These are phyloP conservation scores for Boletales sp. DNA, from an alignment of 768 basidiomycete species.

Conservation along the genomic window DNA sequence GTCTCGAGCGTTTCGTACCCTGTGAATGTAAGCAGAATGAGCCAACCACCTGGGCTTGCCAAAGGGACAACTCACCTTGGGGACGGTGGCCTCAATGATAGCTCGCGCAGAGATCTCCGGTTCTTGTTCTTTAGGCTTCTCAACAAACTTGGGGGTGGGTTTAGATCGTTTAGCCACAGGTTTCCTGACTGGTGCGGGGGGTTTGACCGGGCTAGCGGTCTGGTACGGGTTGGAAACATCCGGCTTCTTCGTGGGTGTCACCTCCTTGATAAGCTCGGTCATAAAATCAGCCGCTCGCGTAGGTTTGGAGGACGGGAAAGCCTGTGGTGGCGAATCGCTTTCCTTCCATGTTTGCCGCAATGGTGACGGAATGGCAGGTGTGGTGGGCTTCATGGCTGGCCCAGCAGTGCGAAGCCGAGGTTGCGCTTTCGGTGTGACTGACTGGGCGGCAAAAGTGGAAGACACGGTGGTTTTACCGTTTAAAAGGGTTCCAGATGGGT, in stretches of 20 bases:
- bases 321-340: conserved; percentile 37
- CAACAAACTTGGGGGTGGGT: conserved; percentile 31
- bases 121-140: conserved; percentile 29
- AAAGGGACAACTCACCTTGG: conserved; percentile 48
- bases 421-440: conserved; percentile 24
- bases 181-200: conserved; percentile 43
- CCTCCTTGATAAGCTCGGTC: conserved; percentile 68
- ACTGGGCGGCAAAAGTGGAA: conserved; percentile 23
- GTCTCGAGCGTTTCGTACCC: conserved; percentile 78
- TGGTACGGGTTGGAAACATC: conserved; percentile 81
- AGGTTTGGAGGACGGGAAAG: conserved; percentile 34
- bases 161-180: conserved; percentile 37
- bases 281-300: conserved; percentile 69
- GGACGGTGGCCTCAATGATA: conserved; percentile 75
- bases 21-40: conserved; percentile 25
- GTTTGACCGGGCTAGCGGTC: conserved; percentile 60
- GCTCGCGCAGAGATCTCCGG: conserved; percentile 51
- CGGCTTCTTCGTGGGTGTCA: conserved; percentile 58
- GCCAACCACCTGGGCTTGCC: conserved; percentile 1
- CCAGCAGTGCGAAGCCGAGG: conserved; percentile 42
- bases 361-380: conserved; percentile 69
- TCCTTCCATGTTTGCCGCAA: conserved; percentile 69
- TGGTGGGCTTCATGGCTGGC: conserved; percentile 45
- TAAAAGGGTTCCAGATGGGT: conserved; percentile 26
- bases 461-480: conserved; percentile 24